phyloP scores from a whole-genome alignment of 1,284 basidiomycete genomes.

The Cystobasidium slooffiae region DNA sequence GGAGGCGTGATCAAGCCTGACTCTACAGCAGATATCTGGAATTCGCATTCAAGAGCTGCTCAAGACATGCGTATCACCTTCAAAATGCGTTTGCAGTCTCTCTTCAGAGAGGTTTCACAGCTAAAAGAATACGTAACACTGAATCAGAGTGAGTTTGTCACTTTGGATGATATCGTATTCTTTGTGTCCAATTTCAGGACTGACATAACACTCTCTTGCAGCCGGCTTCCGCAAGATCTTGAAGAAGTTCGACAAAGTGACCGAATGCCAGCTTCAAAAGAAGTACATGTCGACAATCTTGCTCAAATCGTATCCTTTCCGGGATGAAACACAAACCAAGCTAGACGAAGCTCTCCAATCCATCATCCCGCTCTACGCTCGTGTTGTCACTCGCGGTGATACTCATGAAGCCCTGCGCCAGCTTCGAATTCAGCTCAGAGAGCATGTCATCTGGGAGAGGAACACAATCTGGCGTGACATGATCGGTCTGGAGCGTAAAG shows the following conservation, averaged over 20 bases:
- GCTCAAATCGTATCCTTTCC: slow-evolving; percentile 73
- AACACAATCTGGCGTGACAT: slow-evolving; percentile 98
- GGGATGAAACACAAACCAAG: slow-evolving; percentile 66
- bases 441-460: slow-evolving; percentile 87
- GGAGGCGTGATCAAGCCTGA: slow-evolving; percentile 56
- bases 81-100: slow-evolving; percentile 43
- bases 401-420: slow-evolving; percentile 73
- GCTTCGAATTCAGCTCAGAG: slow-evolving; percentile 83
- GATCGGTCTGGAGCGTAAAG: slow-evolving; percentile 68
- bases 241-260: slow-evolving; percentile 99
- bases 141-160: slow-evolving; percentile 79
- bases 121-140: slow-evolving; percentile 91
- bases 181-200: neutral
- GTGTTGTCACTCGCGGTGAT: slow-evolving; percentile 83
- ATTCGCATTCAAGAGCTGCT: slow-evolving; percentile 69
- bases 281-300: slow-evolving; percentile 77
- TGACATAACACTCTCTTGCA: neutral
- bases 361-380: slow-evolving; percentile 78
- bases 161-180: slow-evolving; percentile 81
- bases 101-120: slow-evolving; percentile 64
- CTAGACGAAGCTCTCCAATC: slow-evolving; percentile 68
- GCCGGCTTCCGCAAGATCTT: slow-evolving; percentile 90
- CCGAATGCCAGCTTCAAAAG: slow-evolving; percentile 81
- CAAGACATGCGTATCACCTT: slow-evolving; percentile 76
- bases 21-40: slow-evolving; percentile 71